A percentile compares a stretch with the other conserved stretches of the same genome.
phyloP scores from a whole-genome alignment of 768 basidiomycete species.

The Hydnum rufescens region DNA sequence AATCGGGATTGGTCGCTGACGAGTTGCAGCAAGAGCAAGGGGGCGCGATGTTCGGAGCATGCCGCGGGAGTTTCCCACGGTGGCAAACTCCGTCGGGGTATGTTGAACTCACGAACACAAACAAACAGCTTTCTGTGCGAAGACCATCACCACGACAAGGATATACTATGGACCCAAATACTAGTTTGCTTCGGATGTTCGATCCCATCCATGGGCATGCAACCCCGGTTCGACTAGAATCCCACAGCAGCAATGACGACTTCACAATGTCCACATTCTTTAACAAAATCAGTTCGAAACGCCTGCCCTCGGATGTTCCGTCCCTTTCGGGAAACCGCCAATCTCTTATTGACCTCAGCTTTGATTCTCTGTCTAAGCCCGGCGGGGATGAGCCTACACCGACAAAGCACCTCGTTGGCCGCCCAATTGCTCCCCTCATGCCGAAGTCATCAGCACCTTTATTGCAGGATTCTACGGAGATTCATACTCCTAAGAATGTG shows the following conservation, averaged over 20 bases:
- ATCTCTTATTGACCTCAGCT: conserved; percentile 1
- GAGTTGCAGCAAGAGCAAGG: not conserved
- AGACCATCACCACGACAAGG: not conserved
- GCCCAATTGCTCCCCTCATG: not conserved
- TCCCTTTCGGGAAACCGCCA: not conserved
- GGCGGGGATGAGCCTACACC: not conserved
- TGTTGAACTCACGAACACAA: not conserved
- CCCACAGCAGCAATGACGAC: not conserved
- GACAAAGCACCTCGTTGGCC: not conserved
- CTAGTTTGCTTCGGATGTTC: not conserved
- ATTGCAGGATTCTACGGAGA: too few relatives aligned
- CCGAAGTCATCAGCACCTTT: too few relatives aligned
- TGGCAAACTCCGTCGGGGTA: not conserved
- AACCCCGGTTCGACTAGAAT: not conserved
- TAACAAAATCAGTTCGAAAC: not conserved
- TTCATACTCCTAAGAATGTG: too few relatives aligned
- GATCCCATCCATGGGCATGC: not conserved
- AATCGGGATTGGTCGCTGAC: not conserved
- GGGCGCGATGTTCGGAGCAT: not conserved
- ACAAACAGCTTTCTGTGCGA: not conserved
- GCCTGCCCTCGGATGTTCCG: not conserved
- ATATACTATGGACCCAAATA: not conserved
- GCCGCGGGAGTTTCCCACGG: not conserved
- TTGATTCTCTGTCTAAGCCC: not conserved
- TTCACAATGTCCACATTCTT: not conserved